Conservation (phyloP, 2,329 filamentous ascomycete species). For the Pyrenophora graminea region DNA sequence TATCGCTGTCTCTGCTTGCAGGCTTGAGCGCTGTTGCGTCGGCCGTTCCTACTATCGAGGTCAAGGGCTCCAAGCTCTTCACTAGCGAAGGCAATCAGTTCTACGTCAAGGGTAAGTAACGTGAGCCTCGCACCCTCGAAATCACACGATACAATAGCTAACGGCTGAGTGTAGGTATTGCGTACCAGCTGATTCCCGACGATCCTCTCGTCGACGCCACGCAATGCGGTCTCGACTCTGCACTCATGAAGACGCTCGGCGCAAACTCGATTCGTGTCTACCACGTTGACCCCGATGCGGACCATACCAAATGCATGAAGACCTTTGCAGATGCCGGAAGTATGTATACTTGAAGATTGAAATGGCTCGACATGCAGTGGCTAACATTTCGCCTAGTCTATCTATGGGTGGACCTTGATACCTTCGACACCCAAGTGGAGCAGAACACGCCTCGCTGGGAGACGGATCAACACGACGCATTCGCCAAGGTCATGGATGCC, state of each 20-base stretch:
- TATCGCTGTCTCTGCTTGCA: constrained; percentile 24
- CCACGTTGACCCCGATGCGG: constrained; percentile 72
- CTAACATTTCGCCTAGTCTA: constrained; percentile 66
- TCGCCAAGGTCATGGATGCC: constrained; percentile 73
- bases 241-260: constrained; percentile 77
- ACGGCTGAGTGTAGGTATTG: constrained; percentile 62
- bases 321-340: constrained; percentile 69
- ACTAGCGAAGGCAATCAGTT: constrained; percentile 78
- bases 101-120: constrained; percentile 72
- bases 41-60: constrained; percentile 61
- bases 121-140: neutral
- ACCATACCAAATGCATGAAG: constrained; percentile 81
- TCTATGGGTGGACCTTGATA: constrained; percentile 80
- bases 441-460: constrained; percentile 72
- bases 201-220: constrained; percentile 77
- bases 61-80: constrained; percentile 83
- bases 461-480: constrained; percentile 68
- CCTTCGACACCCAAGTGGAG: constrained; percentile 66
- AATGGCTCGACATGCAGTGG: neutral
- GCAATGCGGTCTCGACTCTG: constrained; percentile 76
- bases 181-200: constrained; percentile 67
- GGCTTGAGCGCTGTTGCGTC: constrained; percentile 41
- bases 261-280: constrained; percentile 87
- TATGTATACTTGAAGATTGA: constrained; percentile 2
- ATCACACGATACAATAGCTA: neutral